Evolutionary conservation across 1,139 yeast species (phyloP).

Genomic region (Candida labiduridarum): DNA sequence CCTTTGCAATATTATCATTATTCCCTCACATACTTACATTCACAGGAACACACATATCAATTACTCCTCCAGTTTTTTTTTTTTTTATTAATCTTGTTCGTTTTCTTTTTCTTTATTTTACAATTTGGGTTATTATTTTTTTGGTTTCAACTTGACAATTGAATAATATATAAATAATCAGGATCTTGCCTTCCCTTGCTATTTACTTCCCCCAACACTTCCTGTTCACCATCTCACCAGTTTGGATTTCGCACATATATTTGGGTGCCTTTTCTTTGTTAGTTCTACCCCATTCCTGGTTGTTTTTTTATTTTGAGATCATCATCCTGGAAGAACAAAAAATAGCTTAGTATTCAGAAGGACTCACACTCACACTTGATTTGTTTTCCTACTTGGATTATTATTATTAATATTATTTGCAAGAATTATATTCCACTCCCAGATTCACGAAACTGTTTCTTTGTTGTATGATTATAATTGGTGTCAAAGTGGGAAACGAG

Average conservation of each 20-base stretch:
- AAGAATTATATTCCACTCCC: not conserved
- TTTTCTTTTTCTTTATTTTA: not conserved
- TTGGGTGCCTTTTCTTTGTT: too few relatives aligned
- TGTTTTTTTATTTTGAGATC: not conserved
- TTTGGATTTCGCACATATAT: not conserved
- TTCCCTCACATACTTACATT: too few relatives aligned
- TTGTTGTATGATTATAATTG: not conserved
- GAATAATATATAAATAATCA: not conserved
- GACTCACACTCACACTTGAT: not conserved
- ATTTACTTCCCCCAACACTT: not conserved
- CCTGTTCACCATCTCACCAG: not conserved
- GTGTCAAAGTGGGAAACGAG: not conserved
- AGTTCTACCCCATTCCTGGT: too few relatives aligned
- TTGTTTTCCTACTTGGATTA: not conserved
- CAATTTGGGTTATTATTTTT: not conserved
- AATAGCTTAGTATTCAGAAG: too few relatives aligned
- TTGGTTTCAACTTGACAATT: not conserved
- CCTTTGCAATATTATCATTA: too few relatives aligned
- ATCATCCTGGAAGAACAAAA: not conserved
- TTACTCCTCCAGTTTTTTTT: too few relatives aligned
- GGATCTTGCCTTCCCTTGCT: not conserved
- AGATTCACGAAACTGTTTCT: not conserved
- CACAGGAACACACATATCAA: too few relatives aligned
- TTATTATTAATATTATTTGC: not conserved
- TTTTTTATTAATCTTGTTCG: not conserved